Percentiles rank a stretch among this genome's conserved stretches.
phyloP scores from a whole-genome alignment of 768 basidiomycete species.

The Tricholoma furcatifolium region DNA sequence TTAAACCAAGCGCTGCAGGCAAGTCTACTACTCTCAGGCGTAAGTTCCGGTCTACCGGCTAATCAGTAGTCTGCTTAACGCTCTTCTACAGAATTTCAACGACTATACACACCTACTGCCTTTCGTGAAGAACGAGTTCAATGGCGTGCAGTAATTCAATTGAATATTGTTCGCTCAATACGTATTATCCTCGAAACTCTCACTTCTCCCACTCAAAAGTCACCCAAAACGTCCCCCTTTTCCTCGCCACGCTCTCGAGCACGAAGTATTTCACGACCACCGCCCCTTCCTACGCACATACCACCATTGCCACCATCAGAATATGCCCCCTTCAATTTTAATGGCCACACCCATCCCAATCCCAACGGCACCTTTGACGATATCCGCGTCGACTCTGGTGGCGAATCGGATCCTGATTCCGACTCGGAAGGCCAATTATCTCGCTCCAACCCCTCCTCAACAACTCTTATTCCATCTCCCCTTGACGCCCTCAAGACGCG shows the following conservation, averaged over 20 bases:
- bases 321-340: slow-evolving; percentile 2
- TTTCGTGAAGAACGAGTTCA: slow-evolving; percentile 75
- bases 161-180: slow-evolving; percentile 78
- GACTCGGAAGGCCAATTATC: slow-evolving; percentile 26
- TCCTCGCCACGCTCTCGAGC: slow-evolving; percentile 35
- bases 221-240: slow-evolving; percentile 34
- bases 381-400: slow-evolving; percentile 14
- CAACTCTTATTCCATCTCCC: slow-evolving; percentile 26
- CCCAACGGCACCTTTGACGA: slow-evolving; percentile 12
- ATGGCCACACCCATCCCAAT: slow-evolving; percentile 3
- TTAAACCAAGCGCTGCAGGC: slow-evolving; percentile 37
- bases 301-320: slow-evolving; percentile 16
- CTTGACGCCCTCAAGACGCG: slow-evolving; percentile 61
- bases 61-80: slow-evolving; percentile 7
- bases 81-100: slow-evolving; percentile 62
- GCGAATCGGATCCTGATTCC: slow-evolving; percentile 23
- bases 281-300: slow-evolving; percentile 21
- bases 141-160: slow-evolving; percentile 84
- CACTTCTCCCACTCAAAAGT: slow-evolving; percentile 29
- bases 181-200: slow-evolving; percentile 68
- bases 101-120: slow-evolving; percentile 68
- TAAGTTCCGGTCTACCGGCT: slow-evolving; percentile 37
- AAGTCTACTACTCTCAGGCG: slow-evolving; percentile 82
- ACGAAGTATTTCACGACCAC: slow-evolving; percentile 33
- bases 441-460: slow-evolving; percentile 22